Evolutionary conservation across 345 rosid genomes (phyloP), one percentile per base, ranked within the genome.

Genomic region (Gossypioides kirkii): DNA sequence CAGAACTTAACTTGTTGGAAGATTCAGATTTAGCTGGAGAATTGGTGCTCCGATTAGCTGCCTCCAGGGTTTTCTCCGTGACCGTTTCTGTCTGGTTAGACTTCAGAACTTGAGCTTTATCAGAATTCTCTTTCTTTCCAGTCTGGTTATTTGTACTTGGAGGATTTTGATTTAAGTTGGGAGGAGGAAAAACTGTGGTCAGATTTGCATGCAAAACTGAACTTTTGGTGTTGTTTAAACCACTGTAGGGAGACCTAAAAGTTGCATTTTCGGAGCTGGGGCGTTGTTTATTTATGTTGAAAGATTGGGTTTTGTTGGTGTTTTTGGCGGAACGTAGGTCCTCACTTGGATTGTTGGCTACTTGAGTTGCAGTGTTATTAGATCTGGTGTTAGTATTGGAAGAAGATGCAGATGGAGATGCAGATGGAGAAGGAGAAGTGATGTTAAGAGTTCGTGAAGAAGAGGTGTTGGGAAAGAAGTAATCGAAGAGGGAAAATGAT

Each of bases 401-500:
- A 59, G 63, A 12, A 26, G 79, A 72, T 42, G 46, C 6, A 5
- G 36, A 28, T 42, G 46, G 38, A 5, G 36, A 28, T 28, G 36
- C 0, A 28, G 1, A 32, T 32, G 38, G 38, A 32, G 38, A 32
- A 32, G 58, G 58, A 25, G 86, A 59, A 69, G 79, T 17, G 0
- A 75, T 46, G 38, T 69, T 76, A 45, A 26, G 75, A 45, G 26
- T 17, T 72, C 69, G 23, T 9, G 66, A 69, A 0, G 83, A 56
- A 7, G 86, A 81, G 62, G 69, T 38, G 58, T 80, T 83, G 71
- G 87, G 86, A 61, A 82, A 84, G 25, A 83, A 58, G 59, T 80
- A 78, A 41, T 88, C 79, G 81, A 85, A 81, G 55, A 86, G 8
- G 10, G 98, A 79, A 79, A 88, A 71, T 38, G 79, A 83, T 8